Conservation (phyloP, 306 rosid genomes). For the Trifolium repens region DNA sequence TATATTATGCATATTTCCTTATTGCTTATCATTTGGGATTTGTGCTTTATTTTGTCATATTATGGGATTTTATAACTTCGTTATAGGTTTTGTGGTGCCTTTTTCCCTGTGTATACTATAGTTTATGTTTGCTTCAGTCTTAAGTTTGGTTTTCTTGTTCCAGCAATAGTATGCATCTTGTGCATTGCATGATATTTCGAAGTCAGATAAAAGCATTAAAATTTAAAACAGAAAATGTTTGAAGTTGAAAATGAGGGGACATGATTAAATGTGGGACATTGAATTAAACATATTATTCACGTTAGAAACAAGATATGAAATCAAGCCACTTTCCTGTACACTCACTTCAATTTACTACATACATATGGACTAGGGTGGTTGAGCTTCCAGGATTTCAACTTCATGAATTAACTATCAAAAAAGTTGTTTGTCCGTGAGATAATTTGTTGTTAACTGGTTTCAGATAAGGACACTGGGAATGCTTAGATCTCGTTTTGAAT, state of each 20-base stretch:
- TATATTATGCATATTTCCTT: not conserved
- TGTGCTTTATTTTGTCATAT: conserved; percentile 2
- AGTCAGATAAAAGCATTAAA: conserved; percentile 4
- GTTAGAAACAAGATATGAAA: conserved; percentile 18
- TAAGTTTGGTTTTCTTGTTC: conserved; percentile 36
- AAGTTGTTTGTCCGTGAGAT: conserved; percentile 17
- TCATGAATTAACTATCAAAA: conserved; percentile 8
- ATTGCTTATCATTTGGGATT: not conserved
- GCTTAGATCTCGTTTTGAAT: conserved; percentile 91
- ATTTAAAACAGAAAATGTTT: not conserved
- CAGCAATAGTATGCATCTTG: not conserved
- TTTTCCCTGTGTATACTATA: conserved; percentile 2
- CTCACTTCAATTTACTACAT: not conserved
- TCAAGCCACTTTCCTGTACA: not conserved
- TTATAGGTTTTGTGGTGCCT: conserved; percentile 8
- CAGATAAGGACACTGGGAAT: conserved; percentile 98
- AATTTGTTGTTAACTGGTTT: conserved; percentile 43
- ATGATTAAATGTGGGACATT: not conserved
- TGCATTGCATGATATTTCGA: conserved; percentile 4
- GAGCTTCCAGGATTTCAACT: conserved; percentile 19
- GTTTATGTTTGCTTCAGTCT: conserved; percentile 14
- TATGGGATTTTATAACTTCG: not conserved
- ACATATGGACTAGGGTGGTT: conserved; percentile 1
- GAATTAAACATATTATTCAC: not conserved
- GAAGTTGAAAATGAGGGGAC: conserved; percentile 15